These are phyloP conservation scores for Larix sibirica DNA, from an alignment of 83 land plant genomes.

Conservation along the genomic window DNA sequence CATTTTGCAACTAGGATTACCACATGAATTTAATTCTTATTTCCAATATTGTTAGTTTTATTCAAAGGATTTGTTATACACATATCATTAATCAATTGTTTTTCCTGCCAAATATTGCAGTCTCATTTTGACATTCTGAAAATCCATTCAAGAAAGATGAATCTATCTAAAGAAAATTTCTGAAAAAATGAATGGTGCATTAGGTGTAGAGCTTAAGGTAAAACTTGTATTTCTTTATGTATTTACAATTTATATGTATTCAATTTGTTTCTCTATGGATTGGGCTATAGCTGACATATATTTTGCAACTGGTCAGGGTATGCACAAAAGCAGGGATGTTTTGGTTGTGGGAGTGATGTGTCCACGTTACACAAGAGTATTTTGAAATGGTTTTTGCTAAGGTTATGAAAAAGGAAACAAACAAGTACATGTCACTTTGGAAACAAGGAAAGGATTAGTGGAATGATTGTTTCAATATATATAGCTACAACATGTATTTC, in stretches of 20 bases:
- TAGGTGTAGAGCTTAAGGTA: slow-evolving; percentile 98
- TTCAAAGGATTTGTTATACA: not conserved
- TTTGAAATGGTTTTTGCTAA: slow-evolving; percentile 99
- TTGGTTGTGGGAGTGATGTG: slow-evolving; percentile 91
- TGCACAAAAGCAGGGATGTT: slow-evolving; percentile 99
- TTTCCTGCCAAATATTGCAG: slow-evolving; percentile 30
- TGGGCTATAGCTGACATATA: not conserved
- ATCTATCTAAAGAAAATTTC: slow-evolving; percentile 93
- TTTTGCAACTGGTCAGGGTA: slow-evolving; percentile 57
- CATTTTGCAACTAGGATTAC: no score
- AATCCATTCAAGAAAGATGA: slow-evolving; percentile 96
- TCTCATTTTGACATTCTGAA: slow-evolving; percentile 92
- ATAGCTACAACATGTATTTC: no score
- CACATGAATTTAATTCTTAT: no score
- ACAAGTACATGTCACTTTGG: slow-evolving; percentile 94
- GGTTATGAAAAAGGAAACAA: slow-evolving; percentile 99
- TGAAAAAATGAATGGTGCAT: slow-evolving; percentile 97
- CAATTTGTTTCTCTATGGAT: not conserved
- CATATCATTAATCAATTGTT: not conserved
- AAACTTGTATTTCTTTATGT: not conserved
- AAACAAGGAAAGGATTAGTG: slow-evolving; percentile 26
- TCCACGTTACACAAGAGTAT: slow-evolving; percentile 96
- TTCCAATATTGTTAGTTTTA: not conserved
- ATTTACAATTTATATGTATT: not conserved
- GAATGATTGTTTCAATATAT: no score